Conservation (phyloP, 1,139 yeast genomes). For the Nakaseomyces nivariensis region DNA sequence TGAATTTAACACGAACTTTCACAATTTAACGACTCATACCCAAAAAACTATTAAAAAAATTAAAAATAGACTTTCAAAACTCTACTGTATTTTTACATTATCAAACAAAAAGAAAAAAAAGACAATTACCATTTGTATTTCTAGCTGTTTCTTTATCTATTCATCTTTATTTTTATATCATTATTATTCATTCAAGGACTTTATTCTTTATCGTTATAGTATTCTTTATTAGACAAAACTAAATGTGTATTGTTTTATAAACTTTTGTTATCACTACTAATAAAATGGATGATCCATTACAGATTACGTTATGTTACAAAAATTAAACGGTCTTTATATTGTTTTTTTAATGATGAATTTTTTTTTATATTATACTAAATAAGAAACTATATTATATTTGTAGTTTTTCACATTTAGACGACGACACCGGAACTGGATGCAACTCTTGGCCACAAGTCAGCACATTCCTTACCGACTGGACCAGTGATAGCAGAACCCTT, state of each 20-base stretch:
- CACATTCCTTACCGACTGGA: slow-evolving; percentile 99
- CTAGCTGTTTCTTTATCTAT: not conserved
- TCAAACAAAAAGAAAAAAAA: not conserved
- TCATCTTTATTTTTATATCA: not conserved
- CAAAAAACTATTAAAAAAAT: not conserved
- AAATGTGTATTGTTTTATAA: too few relatives aligned
- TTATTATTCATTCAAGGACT: not conserved
- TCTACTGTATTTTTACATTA: too few relatives aligned
- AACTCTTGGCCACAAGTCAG: slow-evolving; percentile 99
- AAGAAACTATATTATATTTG: slow-evolving; percentile 1
- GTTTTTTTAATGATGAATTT: slow-evolving; percentile 1
- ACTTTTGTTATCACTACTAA: too few relatives aligned
- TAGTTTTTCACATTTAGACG: slow-evolving; percentile 47
- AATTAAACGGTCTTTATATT: not conserved
- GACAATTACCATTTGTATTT: not conserved
- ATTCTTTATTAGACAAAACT: not conserved
- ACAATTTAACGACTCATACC: too few relatives aligned
- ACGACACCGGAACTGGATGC: slow-evolving; percentile 99
- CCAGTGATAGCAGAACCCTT: slow-evolving; percentile 99
- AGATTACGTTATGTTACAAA: not conserved
- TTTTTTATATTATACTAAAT: slow-evolving; percentile 2
- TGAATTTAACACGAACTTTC: too few relatives aligned
- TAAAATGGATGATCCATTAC: not conserved
- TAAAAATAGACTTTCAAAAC: too few relatives aligned
- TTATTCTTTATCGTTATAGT: not conserved